Evolutionary conservation across 2,329 filamentous ascomycete genomes (phyloP).

Genomic region (Fusarium sublunatum): DNA sequence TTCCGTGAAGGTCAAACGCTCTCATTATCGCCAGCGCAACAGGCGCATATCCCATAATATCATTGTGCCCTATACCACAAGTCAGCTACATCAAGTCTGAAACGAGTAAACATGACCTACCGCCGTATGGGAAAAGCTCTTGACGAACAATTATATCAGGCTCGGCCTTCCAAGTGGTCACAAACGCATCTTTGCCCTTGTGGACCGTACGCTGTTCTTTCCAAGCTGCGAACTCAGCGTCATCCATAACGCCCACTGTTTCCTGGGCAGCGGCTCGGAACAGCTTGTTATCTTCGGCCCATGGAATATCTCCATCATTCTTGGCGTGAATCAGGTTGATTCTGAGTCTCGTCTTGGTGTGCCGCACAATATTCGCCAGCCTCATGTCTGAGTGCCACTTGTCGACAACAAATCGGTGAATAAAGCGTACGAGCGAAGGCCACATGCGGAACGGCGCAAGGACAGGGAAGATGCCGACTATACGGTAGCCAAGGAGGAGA

Average conservation of each 20-base stretch:
- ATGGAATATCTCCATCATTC: slow-evolving; percentile 86
- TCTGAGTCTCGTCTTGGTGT: slow-evolving; percentile 66
- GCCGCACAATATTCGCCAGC: slow-evolving; percentile 66
- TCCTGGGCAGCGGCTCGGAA: slow-evolving; percentile 70
- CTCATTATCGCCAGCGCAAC: slow-evolving; percentile 73
- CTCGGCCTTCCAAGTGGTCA: slow-evolving; percentile 58
- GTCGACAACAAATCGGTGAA: slow-evolving; percentile 77
- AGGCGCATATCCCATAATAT: slow-evolving; percentile 72
- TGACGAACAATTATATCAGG: slow-evolving; percentile 63
- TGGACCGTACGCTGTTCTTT: slow-evolving; percentile 59
- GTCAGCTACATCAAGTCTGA: slow-evolving; percentile 3
- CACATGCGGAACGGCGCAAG: slow-evolving; percentile 78
- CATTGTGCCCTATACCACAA: slow-evolving; percentile 70
- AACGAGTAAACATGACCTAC: slow-evolving; percentile 52
- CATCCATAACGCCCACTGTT: slow-evolving; percentile 53
- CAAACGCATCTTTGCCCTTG: slow-evolving; percentile 60
- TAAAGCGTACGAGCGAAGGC: slow-evolving; percentile 70
- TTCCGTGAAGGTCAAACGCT: slow-evolving; percentile 64
- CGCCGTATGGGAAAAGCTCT: slow-evolving; percentile 66
- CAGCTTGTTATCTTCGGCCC: slow-evolving; percentile 72
- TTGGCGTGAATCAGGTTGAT: slow-evolving; percentile 82
- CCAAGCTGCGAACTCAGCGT: slow-evolving; percentile 55
- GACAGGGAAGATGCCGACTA: slow-evolving; percentile 81
- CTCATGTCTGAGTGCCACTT: slow-evolving; percentile 80
- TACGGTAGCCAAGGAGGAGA: slow-evolving; percentile 80